Evolutionary conservation across 805 yeast genomes (phyloP).

Genomic region (Kuraishia piskuri): DNA sequence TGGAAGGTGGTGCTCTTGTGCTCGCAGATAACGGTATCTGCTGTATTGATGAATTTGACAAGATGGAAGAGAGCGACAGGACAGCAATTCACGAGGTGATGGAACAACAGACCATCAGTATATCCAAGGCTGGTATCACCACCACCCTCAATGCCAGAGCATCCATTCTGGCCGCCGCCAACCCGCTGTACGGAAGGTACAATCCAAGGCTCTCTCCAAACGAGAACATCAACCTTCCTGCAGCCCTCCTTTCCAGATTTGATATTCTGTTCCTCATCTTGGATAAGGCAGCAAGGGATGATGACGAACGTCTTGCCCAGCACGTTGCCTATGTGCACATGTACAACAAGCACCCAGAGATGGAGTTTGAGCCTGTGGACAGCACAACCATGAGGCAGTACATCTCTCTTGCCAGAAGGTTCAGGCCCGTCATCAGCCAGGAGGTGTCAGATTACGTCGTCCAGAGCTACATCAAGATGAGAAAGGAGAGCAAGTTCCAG

Average conservation of each 20-base stretch:
- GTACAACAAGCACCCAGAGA: slow-evolving; percentile 80
- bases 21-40: slow-evolving; percentile 96
- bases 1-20: slow-evolving; percentile 97
- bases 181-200: slow-evolving; percentile 92
- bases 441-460: slow-evolving; percentile 84
- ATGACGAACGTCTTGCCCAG: slow-evolving; percentile 78
- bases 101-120: slow-evolving; percentile 98
- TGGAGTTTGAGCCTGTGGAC: slow-evolving; percentile 68
- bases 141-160: slow-evolving; percentile 94
- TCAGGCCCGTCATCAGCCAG: slow-evolving; percentile 76
- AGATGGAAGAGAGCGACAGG: slow-evolving; percentile 95
- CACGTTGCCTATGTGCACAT: slow-evolving; percentile 96
- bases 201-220: slow-evolving; percentile 85
- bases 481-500: slow-evolving; percentile 82
- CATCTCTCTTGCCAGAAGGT: slow-evolving; percentile 76
- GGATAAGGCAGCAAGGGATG: slow-evolving; percentile 73
- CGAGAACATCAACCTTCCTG: slow-evolving; percentile 93
- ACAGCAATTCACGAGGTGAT: slow-evolving; percentile 98
- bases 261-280: slow-evolving; percentile 82
- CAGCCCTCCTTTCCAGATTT: slow-evolving; percentile 91
- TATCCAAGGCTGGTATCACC: slow-evolving; percentile 95
- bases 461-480: slow-evolving; percentile 77
- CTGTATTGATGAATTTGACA: slow-evolving; percentile 98
- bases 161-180: slow-evolving; percentile 96
- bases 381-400: slow-evolving; percentile 78